Conservation (phyloP, 2,329 filamentous ascomycete species). For the Colletotrichum sp. region DNA sequence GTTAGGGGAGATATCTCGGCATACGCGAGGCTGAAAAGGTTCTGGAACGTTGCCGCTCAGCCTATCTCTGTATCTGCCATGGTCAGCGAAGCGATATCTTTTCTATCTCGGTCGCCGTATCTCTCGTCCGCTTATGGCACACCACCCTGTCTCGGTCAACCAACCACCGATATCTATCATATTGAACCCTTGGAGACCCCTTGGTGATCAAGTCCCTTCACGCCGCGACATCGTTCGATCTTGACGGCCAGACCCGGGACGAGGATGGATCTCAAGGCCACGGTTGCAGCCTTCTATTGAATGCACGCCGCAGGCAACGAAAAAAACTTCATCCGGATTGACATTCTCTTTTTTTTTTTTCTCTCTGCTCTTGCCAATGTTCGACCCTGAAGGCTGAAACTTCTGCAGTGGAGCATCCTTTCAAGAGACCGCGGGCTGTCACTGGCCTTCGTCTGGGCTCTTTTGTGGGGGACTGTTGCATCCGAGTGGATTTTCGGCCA, state of each 20-base stretch:
- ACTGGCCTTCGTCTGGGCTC: neutral
- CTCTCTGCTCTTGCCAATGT: neutral
- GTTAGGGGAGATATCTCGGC: neutral
- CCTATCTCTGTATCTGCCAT: neutral
- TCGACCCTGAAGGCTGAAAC: slow-evolving; percentile 16
- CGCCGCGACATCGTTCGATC: slow-evolving; percentile 5
- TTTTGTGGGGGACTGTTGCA: neutral
- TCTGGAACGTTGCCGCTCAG: neutral
- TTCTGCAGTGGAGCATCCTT: slow-evolving; percentile 10
- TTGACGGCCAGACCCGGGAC: neutral
- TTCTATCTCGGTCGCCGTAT: slow-evolving; percentile 9
- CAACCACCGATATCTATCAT: neutral
- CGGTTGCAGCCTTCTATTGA: neutral
- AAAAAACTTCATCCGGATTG: neutral
- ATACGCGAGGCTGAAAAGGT: neutral
- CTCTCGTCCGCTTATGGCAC: neutral
- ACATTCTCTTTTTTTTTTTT: slow-evolving; percentile 11
- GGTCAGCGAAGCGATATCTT: neutral
- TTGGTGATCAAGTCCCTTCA: neutral
- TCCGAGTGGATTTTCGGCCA: neutral
- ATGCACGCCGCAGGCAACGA: neutral
- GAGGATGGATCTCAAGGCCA: neutral
- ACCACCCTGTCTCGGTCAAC: neutral
- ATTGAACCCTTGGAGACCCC: neutral
- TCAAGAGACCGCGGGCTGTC: neutral